Percentiles rank a stretch among this genome's conserved stretches.
These are phyloP conservation scores for Toxoplasma gondii DNA, from an alignment of 169 alveolate species.

Conservation along the genomic window DNA sequence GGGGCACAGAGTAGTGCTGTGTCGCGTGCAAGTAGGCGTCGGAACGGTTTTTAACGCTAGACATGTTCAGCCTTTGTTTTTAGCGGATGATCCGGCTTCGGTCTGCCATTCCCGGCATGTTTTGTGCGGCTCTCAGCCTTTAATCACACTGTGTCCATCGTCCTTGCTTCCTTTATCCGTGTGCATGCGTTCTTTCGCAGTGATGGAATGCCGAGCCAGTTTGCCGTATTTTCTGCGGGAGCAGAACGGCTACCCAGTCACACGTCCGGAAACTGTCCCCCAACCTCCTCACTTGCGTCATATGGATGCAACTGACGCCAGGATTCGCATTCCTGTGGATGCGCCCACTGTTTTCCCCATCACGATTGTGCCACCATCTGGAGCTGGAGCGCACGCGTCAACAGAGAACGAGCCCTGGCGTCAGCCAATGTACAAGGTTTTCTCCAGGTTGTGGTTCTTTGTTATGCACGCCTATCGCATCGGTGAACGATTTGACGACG, in stretches of 20 bases:
- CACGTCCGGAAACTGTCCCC: neutral
- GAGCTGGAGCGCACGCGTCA: neutral
- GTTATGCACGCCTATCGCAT: neutral
- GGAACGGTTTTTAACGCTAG: too few relatives aligned
- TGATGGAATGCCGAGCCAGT: slow-evolving; percentile 23
- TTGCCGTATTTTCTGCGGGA: neutral
- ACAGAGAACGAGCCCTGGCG: slow-evolving; percentile 14
- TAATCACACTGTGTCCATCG: neutral
- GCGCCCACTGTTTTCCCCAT: neutral
- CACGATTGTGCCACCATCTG: neutral
- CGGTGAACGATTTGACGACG: neutral
- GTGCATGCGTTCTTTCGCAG: neutral
- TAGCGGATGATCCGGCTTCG: too few relatives aligned
- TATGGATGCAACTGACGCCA: neutral
- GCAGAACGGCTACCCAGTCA: slow-evolving; percentile 1
- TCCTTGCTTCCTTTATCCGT: neutral
- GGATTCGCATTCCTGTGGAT: neutral
- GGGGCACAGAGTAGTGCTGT: too few relatives aligned
- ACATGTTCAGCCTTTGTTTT: too few relatives aligned
- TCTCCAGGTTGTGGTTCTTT: slow-evolving; percentile 8
- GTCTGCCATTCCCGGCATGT: neutral
- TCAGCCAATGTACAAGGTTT: neutral
- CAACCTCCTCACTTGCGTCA: neutral
- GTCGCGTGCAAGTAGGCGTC: too few relatives aligned
- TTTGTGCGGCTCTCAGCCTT: neutral